Percentiles rank a stretch among this genome's conserved stretches.
Evolutionary conservation across 371 early-diverging fungal genomes (phyloP).

Genomic region (Lichtheimia corymbifera): DNA sequence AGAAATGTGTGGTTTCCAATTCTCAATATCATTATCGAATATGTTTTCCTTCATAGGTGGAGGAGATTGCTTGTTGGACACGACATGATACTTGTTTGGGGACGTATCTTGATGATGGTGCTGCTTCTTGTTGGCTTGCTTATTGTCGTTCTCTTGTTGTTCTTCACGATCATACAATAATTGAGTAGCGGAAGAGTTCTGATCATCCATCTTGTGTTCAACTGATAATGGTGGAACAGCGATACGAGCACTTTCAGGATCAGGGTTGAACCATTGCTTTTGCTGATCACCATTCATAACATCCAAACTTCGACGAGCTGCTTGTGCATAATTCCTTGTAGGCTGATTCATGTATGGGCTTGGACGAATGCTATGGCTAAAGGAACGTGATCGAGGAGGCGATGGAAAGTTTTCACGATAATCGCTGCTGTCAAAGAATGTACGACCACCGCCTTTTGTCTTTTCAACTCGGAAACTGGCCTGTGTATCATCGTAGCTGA

Average conservation of each 20-base stretch:
- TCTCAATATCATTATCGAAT: conserved; percentile 22
- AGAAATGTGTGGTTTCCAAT: conserved; percentile 6
- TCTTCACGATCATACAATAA: not conserved
- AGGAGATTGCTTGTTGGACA: conserved; percentile 5
- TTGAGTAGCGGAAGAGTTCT: not conserved
- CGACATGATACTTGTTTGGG: conserved; percentile 9
- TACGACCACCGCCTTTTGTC: no score
- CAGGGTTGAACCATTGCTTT: conserved; percentile 11
- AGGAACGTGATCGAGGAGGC: not conserved
- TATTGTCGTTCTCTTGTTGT: not conserved
- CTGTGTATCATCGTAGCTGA: conserved; percentile 13
- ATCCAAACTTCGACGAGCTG: not conserved
- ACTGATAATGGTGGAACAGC: conserved; percentile 17
- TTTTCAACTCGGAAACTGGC: conserved; percentile 4
- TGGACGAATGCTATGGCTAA: not conserved
- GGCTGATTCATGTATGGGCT: not conserved
- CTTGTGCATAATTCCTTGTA: not conserved
- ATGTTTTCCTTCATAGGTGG: conserved; percentile 1
- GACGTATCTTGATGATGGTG: not conserved
- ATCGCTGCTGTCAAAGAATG: not conserved
- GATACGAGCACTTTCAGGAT: conserved; percentile 20
- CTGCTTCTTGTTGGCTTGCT: not conserved
- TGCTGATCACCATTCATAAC: not conserved
- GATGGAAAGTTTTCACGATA: not conserved
- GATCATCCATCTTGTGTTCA: not conserved